Evolutionary conservation across 1,139 yeast species (phyloP), one percentile per base, ranked within the genome.

Genomic region (Trichomonascaceae sp.): DNA sequence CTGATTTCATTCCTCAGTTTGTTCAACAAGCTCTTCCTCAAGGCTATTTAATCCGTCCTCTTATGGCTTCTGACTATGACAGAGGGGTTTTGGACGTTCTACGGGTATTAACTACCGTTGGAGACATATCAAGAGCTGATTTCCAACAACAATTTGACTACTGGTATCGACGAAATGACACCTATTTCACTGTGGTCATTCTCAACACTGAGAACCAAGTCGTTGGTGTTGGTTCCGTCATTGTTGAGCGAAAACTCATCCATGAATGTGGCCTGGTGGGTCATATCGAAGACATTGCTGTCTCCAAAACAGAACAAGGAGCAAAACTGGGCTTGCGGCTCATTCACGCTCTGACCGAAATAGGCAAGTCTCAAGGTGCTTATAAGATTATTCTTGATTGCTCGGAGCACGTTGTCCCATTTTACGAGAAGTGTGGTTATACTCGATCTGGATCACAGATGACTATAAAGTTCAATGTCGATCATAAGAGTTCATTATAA

Each of bases 231-330:
- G 78, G 78, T 3, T 68, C 75, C 10, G 66, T 70, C 8, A 72
- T 83, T 12, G 72, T 83, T 9, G 88, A 83, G 66, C 73, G 74
- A 51, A 83, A 75, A 61, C 66, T 75, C 49, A 73, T 75, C 54
- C 98, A 91, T 68, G 81, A 75, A 50, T 84, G 95, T 68, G 96
- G 96, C 0, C 70, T 76, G 53, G 96, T 89, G 12, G 99, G 98
- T 4, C 99, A 93, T 70, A 86, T 93, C 58, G 99, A 93, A 67
- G 99, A 93, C 67, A 91, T 93, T 57, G 87, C 97, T 0, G 96
- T 93, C 5, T 79, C 83, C 38, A 69, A 70, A 41, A 72, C 77
- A 15, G 89, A 87, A 68, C 97, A 91, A 65, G 99, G 99, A 8
- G 84, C 85, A 67, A 81, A 82, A 61, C 73, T 93, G 53, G 99